phyloP scores from a whole-genome alignment of 2,329 filamentous ascomycete genomes.

The Purpureocillium lavendulum region DNA sequence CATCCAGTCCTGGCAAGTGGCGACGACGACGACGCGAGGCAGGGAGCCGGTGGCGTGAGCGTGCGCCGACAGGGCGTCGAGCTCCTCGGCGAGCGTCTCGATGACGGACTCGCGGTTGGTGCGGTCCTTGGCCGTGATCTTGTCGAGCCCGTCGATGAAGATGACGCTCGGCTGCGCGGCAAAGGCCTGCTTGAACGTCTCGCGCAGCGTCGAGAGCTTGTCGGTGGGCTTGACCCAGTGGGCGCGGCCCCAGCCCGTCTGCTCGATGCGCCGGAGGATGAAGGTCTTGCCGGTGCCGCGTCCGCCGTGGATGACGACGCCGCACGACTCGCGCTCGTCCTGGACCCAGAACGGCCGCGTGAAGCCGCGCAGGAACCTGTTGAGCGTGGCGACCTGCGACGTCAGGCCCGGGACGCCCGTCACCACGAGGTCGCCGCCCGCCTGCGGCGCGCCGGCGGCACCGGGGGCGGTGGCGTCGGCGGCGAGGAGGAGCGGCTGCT shows the following conservation, averaged over 20 bases:
- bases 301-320: constrained; percentile 70
- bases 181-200: constrained; percentile 61
- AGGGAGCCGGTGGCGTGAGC: constrained; percentile 26
- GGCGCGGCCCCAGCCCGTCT: constrained; percentile 62
- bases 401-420: constrained; percentile 60
- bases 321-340: constrained; percentile 34
- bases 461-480: no score
- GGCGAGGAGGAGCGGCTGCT: constrained; percentile 9
- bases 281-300: constrained; percentile 79
- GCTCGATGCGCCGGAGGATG: constrained; percentile 59
- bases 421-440: constrained; percentile 31
- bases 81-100: constrained; percentile 41
- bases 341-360: constrained; percentile 24
- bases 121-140: constrained; percentile 55
- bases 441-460: constrained; percentile 4
- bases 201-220: constrained; percentile 52
- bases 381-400: constrained; percentile 55
- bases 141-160: constrained; percentile 69
- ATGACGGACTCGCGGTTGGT: constrained; percentile 41
- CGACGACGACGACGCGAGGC: constrained; percentile 62
- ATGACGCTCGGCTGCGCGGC: constrained; percentile 67
- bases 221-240: constrained; percentile 49
- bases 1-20: constrained; percentile 62
- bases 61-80: constrained; percentile 43
- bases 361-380: constrained; percentile 54